Evolutionary conservation across 1,139 yeast genomes (phyloP).

Genomic region (Nakaseomyces nivariensis): DNA sequence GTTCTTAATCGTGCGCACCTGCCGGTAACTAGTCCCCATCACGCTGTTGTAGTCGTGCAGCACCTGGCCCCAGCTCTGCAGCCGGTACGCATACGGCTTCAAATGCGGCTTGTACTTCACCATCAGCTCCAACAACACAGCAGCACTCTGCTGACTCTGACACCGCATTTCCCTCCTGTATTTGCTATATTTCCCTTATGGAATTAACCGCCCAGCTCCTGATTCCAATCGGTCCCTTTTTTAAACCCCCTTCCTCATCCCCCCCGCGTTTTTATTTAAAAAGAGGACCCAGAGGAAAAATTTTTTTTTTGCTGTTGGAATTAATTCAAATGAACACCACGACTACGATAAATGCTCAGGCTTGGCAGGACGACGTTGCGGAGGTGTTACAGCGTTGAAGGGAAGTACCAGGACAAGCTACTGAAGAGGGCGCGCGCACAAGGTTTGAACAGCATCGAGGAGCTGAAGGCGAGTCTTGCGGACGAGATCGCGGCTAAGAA

Average conservation of each 20-base stretch:
- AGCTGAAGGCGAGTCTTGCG: constrained; percentile 52
- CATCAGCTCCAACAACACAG: constrained; percentile 14
- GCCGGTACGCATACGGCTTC: constrained; percentile 20
- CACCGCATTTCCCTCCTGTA: not conserved
- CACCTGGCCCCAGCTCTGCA: constrained; percentile 23
- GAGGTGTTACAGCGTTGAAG: constrained; percentile 12
- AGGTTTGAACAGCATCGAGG: constrained; percentile 41
- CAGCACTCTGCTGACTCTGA: constrained; percentile 10
- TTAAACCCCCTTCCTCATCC: not conserved
- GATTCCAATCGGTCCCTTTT: too few species aligned
- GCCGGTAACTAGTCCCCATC: constrained; percentile 20
- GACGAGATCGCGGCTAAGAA: constrained; percentile 51
- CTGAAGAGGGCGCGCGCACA: constrained; percentile 39
- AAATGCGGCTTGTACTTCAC: constrained; percentile 23
- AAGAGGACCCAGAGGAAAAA: not conserved
- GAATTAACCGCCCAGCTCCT: too few species aligned
- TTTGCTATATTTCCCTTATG: too few species aligned
- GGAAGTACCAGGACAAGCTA: constrained; percentile 36
- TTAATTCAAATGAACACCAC: too few species aligned
- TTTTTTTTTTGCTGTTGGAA: not conserved
- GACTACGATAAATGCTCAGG: too few species aligned
- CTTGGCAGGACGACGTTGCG: not conserved
- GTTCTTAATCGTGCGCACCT: constrained; percentile 23
- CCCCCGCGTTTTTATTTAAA: constrained; percentile 1
- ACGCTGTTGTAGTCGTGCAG: constrained; percentile 19